phyloP scores from a whole-genome alignment of 2,329 filamentous ascomycete genomes.

The Phialocephala subalpina region DNA sequence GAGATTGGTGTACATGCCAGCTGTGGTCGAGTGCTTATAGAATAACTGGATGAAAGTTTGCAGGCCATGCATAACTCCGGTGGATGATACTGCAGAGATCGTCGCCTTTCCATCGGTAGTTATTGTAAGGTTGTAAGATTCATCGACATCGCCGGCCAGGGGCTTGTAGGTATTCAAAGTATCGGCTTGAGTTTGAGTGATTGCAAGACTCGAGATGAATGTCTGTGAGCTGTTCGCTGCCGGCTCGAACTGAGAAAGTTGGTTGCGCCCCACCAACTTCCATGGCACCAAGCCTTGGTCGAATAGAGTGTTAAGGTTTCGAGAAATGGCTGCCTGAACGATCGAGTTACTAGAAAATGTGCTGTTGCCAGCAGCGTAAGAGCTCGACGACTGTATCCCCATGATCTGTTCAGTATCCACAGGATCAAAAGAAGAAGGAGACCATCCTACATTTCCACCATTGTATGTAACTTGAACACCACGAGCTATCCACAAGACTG shows the following conservation, averaged over 20 bases:
- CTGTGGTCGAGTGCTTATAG: slow-evolving; percentile 69
- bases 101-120: slow-evolving; percentile 63
- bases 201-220: slow-evolving; percentile 65
- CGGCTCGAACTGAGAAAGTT: slow-evolving; percentile 69
- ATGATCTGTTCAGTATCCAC: slow-evolving; percentile 40
- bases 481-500: slow-evolving; percentile 60
- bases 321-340: slow-evolving; percentile 63
- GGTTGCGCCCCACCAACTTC: slow-evolving; percentile 73
- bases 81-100: slow-evolving; percentile 71
- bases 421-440: slow-evolving; percentile 39
- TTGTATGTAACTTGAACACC: slow-evolving; percentile 65
- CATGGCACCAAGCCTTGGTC: slow-evolving; percentile 76
- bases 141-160: slow-evolving; percentile 70
- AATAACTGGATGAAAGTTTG: slow-evolving; percentile 84
- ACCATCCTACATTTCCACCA: slow-evolving; percentile 61
- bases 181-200: slow-evolving; percentile 67
- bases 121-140: slow-evolving; percentile 76
- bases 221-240: slow-evolving; percentile 50
- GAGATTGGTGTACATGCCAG: slow-evolving; percentile 70
- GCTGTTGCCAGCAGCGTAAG: slow-evolving; percentile 17
- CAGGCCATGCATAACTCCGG: slow-evolving; percentile 76
- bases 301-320: slow-evolving; percentile 71
- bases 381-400: slow-evolving; percentile 31
- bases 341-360: slow-evolving; percentile 55
- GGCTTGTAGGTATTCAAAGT: slow-evolving; percentile 64